Evolutionary conservation across 2,329 filamentous ascomycete species (phyloP), one percentile per base, ranked within the genome.

Genomic region (Cryphonectria carpinicola): DNA sequence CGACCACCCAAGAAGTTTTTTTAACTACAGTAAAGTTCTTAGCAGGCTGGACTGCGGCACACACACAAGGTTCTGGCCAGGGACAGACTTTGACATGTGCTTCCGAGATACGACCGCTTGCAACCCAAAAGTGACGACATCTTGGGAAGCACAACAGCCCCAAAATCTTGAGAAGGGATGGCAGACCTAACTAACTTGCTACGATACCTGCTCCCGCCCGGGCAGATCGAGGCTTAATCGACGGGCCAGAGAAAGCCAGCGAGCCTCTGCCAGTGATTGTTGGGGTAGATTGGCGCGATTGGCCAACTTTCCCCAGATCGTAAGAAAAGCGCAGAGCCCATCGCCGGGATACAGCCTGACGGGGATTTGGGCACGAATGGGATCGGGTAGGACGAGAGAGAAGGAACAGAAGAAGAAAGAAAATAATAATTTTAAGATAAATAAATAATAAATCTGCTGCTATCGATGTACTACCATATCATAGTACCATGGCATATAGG

Each of bases 51-150:
- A 32, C 52, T 61, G 32, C 32, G 58, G 32, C 37, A 37, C 58
- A 39, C 25, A 39, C 25, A 62, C 22, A 60, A 28, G 32, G 56
- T 62, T 22, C 35, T 63, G 49, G 67, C 54, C 68, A 46, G 60
- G 43, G 17, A 43, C 5, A n/a, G 43, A 60, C 43, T 52, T 65
- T 68, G 63, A 67, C 66, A 69, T 71, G 66, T 71, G 70, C 66
- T 63, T 56, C 19, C 54, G 25, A 41, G 4, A 41, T 28, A 41
- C 17, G 32, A 49, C 63, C 63, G 63, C 62, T 63, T 41, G 66
- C 54, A 41, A 68, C 52, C 19, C n/a, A 43, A 28, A 19, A 3
- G 17, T 62, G 43, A 49, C 63, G 41, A 49, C 43, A 65, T 35
- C 7, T 65, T 65, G 25, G 14, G 28, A 13, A 32, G 17, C 41